Base-by-base conservation (phyloP, 2,329 filamentous ascomycete species). In the Trichoderma sp. region DNA sequence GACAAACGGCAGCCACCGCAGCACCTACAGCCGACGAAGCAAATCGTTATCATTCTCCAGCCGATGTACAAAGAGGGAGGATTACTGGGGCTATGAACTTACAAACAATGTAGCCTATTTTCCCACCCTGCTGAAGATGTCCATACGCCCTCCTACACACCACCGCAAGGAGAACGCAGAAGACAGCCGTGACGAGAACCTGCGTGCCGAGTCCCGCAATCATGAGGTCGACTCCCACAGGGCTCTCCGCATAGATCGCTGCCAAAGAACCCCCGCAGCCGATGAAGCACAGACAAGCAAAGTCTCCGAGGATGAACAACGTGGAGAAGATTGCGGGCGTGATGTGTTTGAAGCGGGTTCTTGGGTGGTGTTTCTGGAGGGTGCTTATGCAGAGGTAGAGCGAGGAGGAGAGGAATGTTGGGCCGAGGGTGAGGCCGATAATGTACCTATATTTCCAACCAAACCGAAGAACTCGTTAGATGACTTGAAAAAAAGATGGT, bases 391-490 rank as follows among this genome's bases (percentile, higher is more conserved):
- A 21, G 4, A 60, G 45, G 15, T 60, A 60, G 0, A 60, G 7
- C 14, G 57, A 60, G 1, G 57, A 60, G 24, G 57, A 60, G n/a
- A 60, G 57, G 26, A 60, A 60, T 10, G 57, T 60, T 19, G 57
- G 57, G 24, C 57, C 57, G n/a, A 60, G 57, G 19, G 57, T 60
- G 57, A 60, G 57, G 21, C 57, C 57, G 34, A 60, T 60, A 30
- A 60, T 60, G 45, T 60, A 60, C 45, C 57, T 60, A 28, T 28
- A 9, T 3, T 30, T 30, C 10, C 26, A 24, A 14, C 12, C 4
- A 24, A 7, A n/a, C 0, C 17, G 15, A 12, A 26, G n/a, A 17
- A 3, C 17, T 9, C 39, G 7, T 45, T 12, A 45, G 43, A 1
- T 2, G 47, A 28, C 3, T 7, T 9, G 6, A 39, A 1, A 34